These are phyloP conservation scores for Entomortierella parvispora DNA, from an alignment of 192 early-diverging fungal species.

Conservation along the genomic window DNA sequence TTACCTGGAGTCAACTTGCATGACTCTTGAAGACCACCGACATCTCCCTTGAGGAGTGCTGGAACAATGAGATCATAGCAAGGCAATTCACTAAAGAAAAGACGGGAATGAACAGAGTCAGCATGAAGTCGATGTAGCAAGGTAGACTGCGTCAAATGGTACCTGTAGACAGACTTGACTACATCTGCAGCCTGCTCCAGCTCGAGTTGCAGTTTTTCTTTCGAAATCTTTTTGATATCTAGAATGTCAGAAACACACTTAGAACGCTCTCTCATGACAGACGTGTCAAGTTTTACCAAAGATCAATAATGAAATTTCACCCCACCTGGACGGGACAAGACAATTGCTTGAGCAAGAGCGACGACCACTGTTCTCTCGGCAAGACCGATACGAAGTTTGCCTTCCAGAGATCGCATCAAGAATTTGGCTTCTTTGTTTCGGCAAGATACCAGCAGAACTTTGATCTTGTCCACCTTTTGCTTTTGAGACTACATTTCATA, in stretches of 20 bases:
- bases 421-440: slow-evolving; percentile 56
- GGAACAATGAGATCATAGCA: slow-evolving; percentile 93
- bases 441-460: slow-evolving; percentile 53
- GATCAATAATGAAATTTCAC: background rate
- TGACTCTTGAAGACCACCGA: slow-evolving; percentile 70
- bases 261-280: no score
- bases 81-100: slow-evolving; percentile 82
- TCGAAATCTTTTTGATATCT: slow-evolving; percentile 52
- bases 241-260: background rate
- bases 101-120: background rate
- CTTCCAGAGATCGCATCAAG: slow-evolving; percentile 80
- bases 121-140: background rate
- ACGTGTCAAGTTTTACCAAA: no score
- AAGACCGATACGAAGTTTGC: slow-evolving; percentile 95
- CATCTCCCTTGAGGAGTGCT: slow-evolving; percentile 79
- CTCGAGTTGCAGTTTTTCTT: slow-evolving; percentile 35
- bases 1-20: slow-evolving; percentile 92
- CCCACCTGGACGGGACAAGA: slow-evolving; percentile 66
- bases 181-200: slow-evolving; percentile 60
- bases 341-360: slow-evolving; percentile 87
- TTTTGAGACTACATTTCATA: slow-evolving; percentile 43
- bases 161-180: slow-evolving; percentile 66
- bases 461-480: slow-evolving; percentile 57
- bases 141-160: background rate
- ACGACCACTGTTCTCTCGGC: slow-evolving; percentile 93